Base-by-base conservation (phyloP, 805 yeast species). In the Ogataea henricii region DNA sequence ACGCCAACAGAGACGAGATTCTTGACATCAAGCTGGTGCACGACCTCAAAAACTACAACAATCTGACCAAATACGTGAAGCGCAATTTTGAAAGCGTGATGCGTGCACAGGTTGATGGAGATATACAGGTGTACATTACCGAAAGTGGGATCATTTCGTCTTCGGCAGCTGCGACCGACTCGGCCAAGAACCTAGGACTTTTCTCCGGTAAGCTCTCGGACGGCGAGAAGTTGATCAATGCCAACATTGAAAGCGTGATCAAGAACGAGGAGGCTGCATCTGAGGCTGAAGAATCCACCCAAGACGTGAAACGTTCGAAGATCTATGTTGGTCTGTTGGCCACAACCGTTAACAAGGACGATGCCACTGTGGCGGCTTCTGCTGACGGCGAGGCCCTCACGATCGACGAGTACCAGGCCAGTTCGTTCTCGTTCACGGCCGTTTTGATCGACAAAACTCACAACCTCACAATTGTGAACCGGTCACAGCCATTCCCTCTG, bases 401-500 rank as follows among this genome's bases (percentile, higher is more conserved):
- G 22, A 77, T 79, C 48, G 82, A 78, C 53, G 65, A 75, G 17
- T 68, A 65, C 54, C 71, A 75, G 20, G 63, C 78, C 1, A 73
- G 76, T 20, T 78, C 87, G 10, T 91, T 92, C 63, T 78, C 81
- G 33, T 91, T 94, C 65, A 79, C 89, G 7, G 73, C 90, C 29
- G 78, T 88, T 17, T 73, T 94, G 56, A 80, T 81, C 55, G 99
- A 94, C 62, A 79, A 82, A 36, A 82, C 86, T 32, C 92, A 94
- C 68, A 78, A 82, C 53, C 81, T 94, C 53, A 77, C 84, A 6
- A 77, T 89, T 38, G 76, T 81, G 23, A 83, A 89, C 43, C 83
- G 85, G 56, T 87, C 98, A 0, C 99, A 94, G 67, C 82, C 96
- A 6, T 86, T 89, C 73, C 98, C 99, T 9, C 64, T 79, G 39